phyloP scores from a whole-genome alignment of 2,329 filamentous ascomycete genomes.

The Neonectria neomacrospora region DNA sequence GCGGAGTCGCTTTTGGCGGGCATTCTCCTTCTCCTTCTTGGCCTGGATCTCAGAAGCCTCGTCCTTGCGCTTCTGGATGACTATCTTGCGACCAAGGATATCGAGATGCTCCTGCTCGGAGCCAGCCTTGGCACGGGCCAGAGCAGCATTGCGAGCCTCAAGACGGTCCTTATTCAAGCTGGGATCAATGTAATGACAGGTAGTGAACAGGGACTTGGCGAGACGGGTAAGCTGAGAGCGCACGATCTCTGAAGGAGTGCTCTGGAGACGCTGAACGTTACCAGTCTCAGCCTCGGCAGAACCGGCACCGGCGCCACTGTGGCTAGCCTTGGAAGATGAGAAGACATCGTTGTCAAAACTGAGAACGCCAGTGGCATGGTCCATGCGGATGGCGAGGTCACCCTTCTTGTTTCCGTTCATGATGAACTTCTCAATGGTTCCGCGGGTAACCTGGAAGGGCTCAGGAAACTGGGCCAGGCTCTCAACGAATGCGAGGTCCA shows the following conservation, averaged over 20 bases:
- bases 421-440: conserved; percentile 99
- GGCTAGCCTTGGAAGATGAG: conserved; percentile 92
- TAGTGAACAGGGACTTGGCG: conserved; percentile 89
- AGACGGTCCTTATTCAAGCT: conserved; percentile 84
- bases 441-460: conserved; percentile 90
- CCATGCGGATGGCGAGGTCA: conserved; percentile 93
- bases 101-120: conserved; percentile 93
- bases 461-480: conserved; percentile 95
- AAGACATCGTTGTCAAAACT: conserved; percentile 99
- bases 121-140: conserved; percentile 84
- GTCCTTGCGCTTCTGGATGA: conserved; percentile 98
- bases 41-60: conserved; percentile 90
- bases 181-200: conserved; percentile 95
- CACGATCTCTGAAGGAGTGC: conserved; percentile 97
- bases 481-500: conserved; percentile 93
- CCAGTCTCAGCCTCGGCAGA: conserved; percentile 87
- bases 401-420: conserved; percentile 99
- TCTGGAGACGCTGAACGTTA: conserved; percentile 93
- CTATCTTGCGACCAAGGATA: conserved; percentile 83
- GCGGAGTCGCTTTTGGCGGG: conserved; percentile 84
- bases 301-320: conserved; percentile 83
- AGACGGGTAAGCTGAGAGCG: conserved; percentile 93
- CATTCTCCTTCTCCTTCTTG: conserved; percentile 91
- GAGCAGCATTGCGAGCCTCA: conserved; percentile 81
- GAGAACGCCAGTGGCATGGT: conserved; percentile 93